These are phyloP conservation scores for Russula sp. DNA, from an alignment of 768 basidiomycete genomes.

Conservation along the genomic window DNA sequence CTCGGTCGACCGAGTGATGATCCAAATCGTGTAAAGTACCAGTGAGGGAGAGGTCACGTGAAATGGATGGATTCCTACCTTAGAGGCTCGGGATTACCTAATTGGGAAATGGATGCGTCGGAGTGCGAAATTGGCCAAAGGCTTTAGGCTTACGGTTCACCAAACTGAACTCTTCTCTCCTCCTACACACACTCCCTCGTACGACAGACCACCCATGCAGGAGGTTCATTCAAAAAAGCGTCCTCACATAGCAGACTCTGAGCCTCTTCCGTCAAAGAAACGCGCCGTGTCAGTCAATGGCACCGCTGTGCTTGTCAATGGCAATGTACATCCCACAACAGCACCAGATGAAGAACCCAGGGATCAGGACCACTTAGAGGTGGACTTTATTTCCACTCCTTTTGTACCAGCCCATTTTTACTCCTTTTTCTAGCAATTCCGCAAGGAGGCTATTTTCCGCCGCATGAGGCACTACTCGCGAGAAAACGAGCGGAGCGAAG, in stretches of 20 bases:
- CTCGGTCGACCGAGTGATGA: conserved; percentile 31
- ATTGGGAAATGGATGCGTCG: conserved; percentile 1
- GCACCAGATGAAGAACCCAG: conserved; percentile 22
- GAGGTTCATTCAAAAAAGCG: conserved; percentile 22
- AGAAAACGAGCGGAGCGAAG: conserved; percentile 58
- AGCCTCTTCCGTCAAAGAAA: conserved; percentile 25
- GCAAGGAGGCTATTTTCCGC: conserved; percentile 80
- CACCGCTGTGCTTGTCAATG: conserved; percentile 24
- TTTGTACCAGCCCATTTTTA: conserved; percentile 10
- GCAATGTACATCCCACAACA: conserved; percentile 17
- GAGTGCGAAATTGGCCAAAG: conserved; percentile 12
- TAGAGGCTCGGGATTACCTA: not conserved
- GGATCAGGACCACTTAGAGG: conserved; percentile 53
- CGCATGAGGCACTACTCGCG: conserved; percentile 79
- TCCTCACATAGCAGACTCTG: conserved; percentile 20
- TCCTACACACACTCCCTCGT: not conserved
- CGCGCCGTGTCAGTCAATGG: conserved; percentile 24
- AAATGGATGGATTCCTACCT: not conserved
- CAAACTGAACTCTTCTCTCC: not conserved
- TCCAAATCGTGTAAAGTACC: not conserved
- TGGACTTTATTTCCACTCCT: conserved; percentile 28
- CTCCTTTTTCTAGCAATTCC: conserved; percentile 48
- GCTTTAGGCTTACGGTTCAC: not conserved
- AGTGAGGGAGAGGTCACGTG: not conserved
- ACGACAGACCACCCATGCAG: conserved; percentile 9